Evolutionary conservation across 495 filamentous ascomycete genomes (phyloP).

Genomic region (Podospora pseudoanserina): DNA sequence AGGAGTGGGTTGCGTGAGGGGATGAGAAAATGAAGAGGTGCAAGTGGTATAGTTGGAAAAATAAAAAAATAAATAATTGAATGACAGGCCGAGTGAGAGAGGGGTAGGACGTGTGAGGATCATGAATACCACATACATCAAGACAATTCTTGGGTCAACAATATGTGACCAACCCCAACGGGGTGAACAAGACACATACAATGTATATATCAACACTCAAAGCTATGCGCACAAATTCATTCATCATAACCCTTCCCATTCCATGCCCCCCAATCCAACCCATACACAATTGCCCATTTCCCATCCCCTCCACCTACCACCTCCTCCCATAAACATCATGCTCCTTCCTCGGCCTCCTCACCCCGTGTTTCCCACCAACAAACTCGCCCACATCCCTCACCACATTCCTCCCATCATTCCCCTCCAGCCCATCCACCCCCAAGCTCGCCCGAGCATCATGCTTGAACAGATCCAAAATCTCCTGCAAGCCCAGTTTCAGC

Average conservation of each 20-base stretch:
- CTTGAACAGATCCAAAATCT: conserved; percentile 86
- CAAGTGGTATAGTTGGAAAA: not conserved
- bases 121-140: too few relatives aligned
- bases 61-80: too few relatives aligned
- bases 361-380: not conserved
- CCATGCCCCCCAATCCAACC: not conserved
- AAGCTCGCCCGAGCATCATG: conserved; percentile 53
- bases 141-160: too few relatives aligned
- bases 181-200: too few relatives aligned
- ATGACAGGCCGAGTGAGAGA: too few relatives aligned
- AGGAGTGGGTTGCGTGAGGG: conserved; percentile 11
- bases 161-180: too few relatives aligned
- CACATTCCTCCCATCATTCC: conserved; percentile 3
- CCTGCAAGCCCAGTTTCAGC: conserved; percentile 83
- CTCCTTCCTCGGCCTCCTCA: conserved; percentile 16
- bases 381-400: conserved; percentile 19
- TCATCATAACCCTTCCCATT: not conserved
- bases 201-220: too few relatives aligned
- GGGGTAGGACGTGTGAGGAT: too few relatives aligned
- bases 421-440: not conserved
- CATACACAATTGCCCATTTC: not conserved
- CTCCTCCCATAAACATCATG: conserved; percentile 38
- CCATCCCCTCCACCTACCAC: conserved; percentile 27
- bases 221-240: not conserved
- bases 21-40: not conserved